Evolutionary conservation across 768 basidiomycete genomes (phyloP), one percentile per base, ranked within the genome.

Genomic region (Amanita jacksonii): DNA sequence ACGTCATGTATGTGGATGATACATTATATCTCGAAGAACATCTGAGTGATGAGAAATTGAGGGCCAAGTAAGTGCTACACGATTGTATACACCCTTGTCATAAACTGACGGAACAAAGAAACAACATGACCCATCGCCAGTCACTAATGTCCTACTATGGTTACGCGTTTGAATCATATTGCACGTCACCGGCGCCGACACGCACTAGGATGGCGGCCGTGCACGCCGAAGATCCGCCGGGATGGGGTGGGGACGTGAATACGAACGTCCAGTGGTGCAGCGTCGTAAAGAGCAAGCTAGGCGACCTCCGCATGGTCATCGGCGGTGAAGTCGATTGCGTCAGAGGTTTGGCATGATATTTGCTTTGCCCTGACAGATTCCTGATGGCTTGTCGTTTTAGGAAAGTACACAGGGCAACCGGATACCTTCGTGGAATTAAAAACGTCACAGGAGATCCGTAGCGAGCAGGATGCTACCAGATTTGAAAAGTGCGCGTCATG

Each of bases 291-390:
- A 89, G 87, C 3, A 88, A 85, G 49, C 71, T 92, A 19, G 85
- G 81, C 0, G 70, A 77, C 44, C 74, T 69, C 20, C 68, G 86
- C 32, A 63, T 88, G 40, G 64, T 94, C 46, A 77, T 92, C 37
- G 90, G 90, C 1, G 90, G 91, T 4, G 90, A 93, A 62, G 90
- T 94, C 5, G 90, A 94, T 59, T 94, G 90, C 55, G 78, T 91
- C 16, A 69, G 78, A 59, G 84, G 88, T 85, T 49, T 47, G 65
- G 55, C 33, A 45, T 37, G 22, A 13, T 34, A 34, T 15, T 13
- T 6, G 31, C 49, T 28, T 23, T 18, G 22, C 25, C 20, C 41
- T 33, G 48, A 35, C 31, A 51, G 47, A 51, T 34, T 43, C 49
- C 46, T 33, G 46, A 45, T 30, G 35, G 34, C 41, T n/a, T n/a